Percentiles rank a stretch among this genome's conserved stretches.
Evolutionary conservation across 2,329 filamentous ascomycete genomes (phyloP).

Genomic region (Phaeosphaeriaceae sp.): DNA sequence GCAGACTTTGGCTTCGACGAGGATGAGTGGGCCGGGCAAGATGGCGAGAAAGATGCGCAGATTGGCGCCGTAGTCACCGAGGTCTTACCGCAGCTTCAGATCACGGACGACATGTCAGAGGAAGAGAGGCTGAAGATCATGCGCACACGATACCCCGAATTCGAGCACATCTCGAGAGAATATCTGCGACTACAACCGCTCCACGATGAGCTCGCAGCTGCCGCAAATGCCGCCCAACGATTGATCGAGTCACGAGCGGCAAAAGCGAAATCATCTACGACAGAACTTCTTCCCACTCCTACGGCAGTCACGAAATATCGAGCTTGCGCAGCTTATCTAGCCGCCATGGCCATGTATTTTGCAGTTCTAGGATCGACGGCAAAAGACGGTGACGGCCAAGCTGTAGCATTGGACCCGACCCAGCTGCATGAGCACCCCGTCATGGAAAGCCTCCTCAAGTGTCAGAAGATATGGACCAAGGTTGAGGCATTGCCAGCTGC

Average conservation of each 20-base stretch:
- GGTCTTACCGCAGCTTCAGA: constrained; percentile 81
- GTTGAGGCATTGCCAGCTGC: constrained; percentile 70
- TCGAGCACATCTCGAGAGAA: constrained; percentile 84
- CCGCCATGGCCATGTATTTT: constrained; percentile 90
- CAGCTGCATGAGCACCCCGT: constrained; percentile 88
- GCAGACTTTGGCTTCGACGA: constrained; percentile 95
- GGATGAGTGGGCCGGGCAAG: constrained; percentile 75
- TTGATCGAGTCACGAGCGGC: constrained; percentile 38
- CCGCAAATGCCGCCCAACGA: constrained; percentile 64
- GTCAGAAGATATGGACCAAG: constrained; percentile 79
- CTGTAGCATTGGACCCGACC: constrained; percentile 72
- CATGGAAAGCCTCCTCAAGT: constrained; percentile 83
- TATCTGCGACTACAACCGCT: constrained; percentile 72
- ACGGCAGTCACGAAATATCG: constrained; percentile 70
- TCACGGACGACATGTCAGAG: constrained; percentile 78
- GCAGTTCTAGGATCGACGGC: constrained; percentile 85
- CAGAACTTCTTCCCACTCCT: constrained; percentile 23
- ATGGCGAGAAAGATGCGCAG: constrained; percentile 56
- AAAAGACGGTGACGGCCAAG: constrained; percentile 58
- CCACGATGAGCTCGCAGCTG: constrained; percentile 64
- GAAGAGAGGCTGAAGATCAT: constrained; percentile 80
- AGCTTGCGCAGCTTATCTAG: constrained; percentile 84
- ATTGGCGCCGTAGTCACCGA: constrained; percentile 74
- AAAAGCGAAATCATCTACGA: constrained; percentile 27
- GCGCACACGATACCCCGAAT: constrained; percentile 86